Percentiles rank a stretch among this genome's conserved stretches.
Evolutionary conservation across 345 rosid genomes (phyloP).

Genomic region (Schrenkiella parvula): DNA sequence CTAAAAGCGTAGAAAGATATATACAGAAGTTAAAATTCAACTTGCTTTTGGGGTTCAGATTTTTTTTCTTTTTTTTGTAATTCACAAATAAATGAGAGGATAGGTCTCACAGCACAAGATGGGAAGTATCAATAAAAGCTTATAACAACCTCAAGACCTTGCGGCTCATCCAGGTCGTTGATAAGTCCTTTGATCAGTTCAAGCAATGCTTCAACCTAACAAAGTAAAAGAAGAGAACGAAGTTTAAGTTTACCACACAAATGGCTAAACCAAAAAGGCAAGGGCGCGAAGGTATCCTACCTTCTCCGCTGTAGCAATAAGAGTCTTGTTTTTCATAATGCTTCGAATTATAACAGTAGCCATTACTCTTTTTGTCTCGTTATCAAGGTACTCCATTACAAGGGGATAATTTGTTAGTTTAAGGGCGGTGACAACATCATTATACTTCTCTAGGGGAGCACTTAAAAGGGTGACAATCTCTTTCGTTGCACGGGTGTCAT

Average conservation of each 20-base stretch:
- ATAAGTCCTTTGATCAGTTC: conserved; percentile 91
- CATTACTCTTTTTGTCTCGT: conserved; percentile 89
- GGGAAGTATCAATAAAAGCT: conserved; percentile 10
- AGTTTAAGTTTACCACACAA: conserved; percentile 15
- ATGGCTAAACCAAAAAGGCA: neutral
- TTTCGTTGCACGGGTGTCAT: conserved; percentile 81
- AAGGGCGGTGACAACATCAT: conserved; percentile 82
- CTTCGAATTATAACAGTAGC: conserved; percentile 91
- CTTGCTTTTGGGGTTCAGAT: conserved; percentile 1
- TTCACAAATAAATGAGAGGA: conserved; percentile 1
- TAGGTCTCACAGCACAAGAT: conserved; percentile 1
- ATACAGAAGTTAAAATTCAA: neutral
- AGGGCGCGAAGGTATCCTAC: conserved; percentile 32
- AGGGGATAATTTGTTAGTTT: conserved; percentile 87
- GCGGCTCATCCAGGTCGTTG: conserved; percentile 72
- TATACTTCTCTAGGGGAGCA: conserved; percentile 96
- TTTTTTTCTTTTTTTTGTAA: neutral
- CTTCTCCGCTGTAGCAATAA: conserved; percentile 72
- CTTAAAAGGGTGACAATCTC: conserved; percentile 93
- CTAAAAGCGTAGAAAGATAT: conserved; percentile 35
- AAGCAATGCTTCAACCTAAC: conserved; percentile 86
- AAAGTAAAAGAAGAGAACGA: conserved; percentile 17
- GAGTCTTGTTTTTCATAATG: conserved; percentile 88
- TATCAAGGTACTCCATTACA: conserved; percentile 85
- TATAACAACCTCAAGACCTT: conserved; percentile 58